Evolutionary conservation across 2,329 filamentous ascomycete species (phyloP), one percentile per base, ranked within the genome.

Genomic region (Bertia moriformis): DNA sequence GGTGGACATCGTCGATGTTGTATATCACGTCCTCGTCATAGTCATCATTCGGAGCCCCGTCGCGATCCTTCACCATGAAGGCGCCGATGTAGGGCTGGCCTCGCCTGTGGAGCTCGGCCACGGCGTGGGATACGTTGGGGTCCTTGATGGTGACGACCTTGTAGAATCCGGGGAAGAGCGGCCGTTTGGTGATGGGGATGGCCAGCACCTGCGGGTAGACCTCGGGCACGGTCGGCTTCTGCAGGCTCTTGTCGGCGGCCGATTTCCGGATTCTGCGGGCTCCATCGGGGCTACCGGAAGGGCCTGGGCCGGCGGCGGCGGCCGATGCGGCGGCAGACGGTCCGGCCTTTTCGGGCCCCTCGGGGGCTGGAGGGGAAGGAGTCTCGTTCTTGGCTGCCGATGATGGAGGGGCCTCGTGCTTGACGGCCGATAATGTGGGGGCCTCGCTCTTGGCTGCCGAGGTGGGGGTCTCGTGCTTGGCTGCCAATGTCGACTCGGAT

Each of bases 61-160:
- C 22, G 22, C 22, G 22, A 53, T 98, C 88, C 60, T 96, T 96
- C 65, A 96, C 87, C 52, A 98, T 60, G 61, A 98, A 98, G 2
- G 88, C 89, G 45, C 91, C 91, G 30, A 98, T 86, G 51, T 98
- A 98, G 18, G 89, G 93, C 58, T 98, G 91, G 1, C 91, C 91
- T 39, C 89, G 73, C 68, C 93, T 94, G 56, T 96, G 85, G 70
- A 94, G 91, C 55, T 98, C 91, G 42, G 88, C 83, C 47, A 98
- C 93, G 18, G 91, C 91, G 30, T 79, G 78, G 13, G 88, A 83
- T 24, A 98, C 91, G 49, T 91, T 83, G 14, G 83, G 84, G 52
- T 98, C 87, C 54, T 85, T 82, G 48, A 98, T 93, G 3, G 89
- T 98, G 49, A 98, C 91, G 7, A 91, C 89, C 62, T 98, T 98